Conservation (phyloP, 495 filamentous ascomycete species). For the Bacidia gigantensis region DNA sequence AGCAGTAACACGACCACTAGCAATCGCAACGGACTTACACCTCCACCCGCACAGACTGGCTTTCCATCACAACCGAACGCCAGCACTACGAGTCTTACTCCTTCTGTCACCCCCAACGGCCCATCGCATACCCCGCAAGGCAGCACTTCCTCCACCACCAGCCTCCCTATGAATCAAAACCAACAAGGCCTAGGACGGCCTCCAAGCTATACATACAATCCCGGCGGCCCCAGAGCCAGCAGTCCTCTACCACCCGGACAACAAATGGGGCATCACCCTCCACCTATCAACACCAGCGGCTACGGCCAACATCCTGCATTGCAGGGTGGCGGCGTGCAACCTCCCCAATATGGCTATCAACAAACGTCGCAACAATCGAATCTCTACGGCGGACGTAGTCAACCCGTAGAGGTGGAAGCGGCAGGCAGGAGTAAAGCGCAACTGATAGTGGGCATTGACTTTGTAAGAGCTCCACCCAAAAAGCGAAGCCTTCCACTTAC, state of each 20-base stretch:
- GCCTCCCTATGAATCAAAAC: slow-evolving; percentile 35
- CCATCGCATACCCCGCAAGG: slow-evolving; percentile 16
- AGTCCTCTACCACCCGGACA: slow-evolving; percentile 44
- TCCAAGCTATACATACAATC: slow-evolving; percentile 60
- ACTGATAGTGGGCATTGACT: slow-evolving; percentile 61
- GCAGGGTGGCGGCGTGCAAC: slow-evolving; percentile 35
- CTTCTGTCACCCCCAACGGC: slow-evolving; percentile 26
- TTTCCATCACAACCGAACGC: slow-evolving; percentile 21
- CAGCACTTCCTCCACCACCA: slow-evolving; percentile 36
- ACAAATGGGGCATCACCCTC: slow-evolving; percentile 55
- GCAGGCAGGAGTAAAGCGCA: slow-evolving; percentile 60
- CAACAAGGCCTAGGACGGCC: slow-evolving; percentile 41
- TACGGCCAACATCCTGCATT: slow-evolving; percentile 41
- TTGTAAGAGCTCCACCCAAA: too few relatives aligned
- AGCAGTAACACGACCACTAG: slow-evolving; percentile 15
- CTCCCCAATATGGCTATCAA: slow-evolving; percentile 36
- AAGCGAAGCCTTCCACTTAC: background rate
- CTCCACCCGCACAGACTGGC: background rate
- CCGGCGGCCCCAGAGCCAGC: slow-evolving; percentile 41
- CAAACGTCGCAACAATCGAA: slow-evolving; percentile 25
- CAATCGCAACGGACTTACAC: slow-evolving; percentile 16
- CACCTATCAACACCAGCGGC: slow-evolving; percentile 53
- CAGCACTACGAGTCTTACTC: slow-evolving; percentile 25
- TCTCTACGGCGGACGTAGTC: slow-evolving; percentile 37
- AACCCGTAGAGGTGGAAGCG: slow-evolving; percentile 73